These are phyloP conservation scores for Lentinus polychrous DNA, from an alignment of 1,284 basidiomycete genomes.

Conservation along the genomic window DNA sequence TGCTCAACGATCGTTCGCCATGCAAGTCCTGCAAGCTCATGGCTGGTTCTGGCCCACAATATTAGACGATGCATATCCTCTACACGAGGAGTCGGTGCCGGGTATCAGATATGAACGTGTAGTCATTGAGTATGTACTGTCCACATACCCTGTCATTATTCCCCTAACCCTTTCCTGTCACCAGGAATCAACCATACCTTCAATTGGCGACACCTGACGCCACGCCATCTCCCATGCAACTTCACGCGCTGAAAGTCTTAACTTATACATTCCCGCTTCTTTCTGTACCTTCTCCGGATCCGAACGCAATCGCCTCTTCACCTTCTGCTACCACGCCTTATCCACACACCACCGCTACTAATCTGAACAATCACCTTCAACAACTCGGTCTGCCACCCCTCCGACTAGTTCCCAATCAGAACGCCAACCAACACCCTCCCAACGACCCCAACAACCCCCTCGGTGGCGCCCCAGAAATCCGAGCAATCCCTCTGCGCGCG, in stretches of 20 bases:
- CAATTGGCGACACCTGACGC: slow-evolving; percentile 41
- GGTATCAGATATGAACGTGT: slow-evolving; percentile 56
- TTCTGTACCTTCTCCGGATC: slow-evolving; percentile 20
- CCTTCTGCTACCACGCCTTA: slow-evolving; percentile 22
- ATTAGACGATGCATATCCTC: slow-evolving; percentile 50
- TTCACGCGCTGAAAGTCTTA: slow-evolving; percentile 64
- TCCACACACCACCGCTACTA: slow-evolving; percentile 26
- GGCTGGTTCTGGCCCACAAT: slow-evolving; percentile 61
- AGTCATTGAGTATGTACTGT: slow-evolving; percentile 47
- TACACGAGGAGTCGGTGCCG: slow-evolving; percentile 24
- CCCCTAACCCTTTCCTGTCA: slow-evolving; percentile 11
- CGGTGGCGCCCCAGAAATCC: slow-evolving; percentile 30
- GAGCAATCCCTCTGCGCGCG: slow-evolving; percentile 49
- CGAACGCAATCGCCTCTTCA: slow-evolving; percentile 16
- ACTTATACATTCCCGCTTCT: slow-evolving; percentile 61
- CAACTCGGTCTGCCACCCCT: slow-evolving; percentile 53
- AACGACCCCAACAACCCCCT: slow-evolving; percentile 23
- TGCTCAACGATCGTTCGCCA: slow-evolving; percentile 18
- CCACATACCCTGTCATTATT: slow-evolving; percentile 1
- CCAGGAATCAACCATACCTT: slow-evolving; percentile 57
- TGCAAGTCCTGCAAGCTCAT: slow-evolving; percentile 26
- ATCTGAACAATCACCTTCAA: slow-evolving; percentile 54
- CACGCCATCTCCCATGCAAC: slow-evolving; percentile 52
- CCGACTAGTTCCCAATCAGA: slow-evolving; percentile 29
- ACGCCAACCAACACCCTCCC: slow-evolving; percentile 15